These are phyloP conservation scores for Trametes sp. DNA, from an alignment of 1,284 basidiomycete genomes.

Conservation along the genomic window DNA sequence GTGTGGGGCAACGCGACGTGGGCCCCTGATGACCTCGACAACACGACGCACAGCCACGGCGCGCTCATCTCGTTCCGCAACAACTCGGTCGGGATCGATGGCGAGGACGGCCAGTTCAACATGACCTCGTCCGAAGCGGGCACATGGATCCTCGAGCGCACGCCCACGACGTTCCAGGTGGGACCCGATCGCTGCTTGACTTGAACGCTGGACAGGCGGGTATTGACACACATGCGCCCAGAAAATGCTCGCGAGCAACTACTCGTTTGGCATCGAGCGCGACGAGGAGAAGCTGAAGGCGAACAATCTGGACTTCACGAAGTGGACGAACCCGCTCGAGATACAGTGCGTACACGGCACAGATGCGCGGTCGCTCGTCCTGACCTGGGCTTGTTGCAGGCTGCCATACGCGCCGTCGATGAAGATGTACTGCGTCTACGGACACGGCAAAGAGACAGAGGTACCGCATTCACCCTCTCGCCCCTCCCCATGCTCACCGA, in stretches of 20 bases:
- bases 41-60: constrained; percentile 77
- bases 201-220: background rate
- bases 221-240: constrained; percentile 43
- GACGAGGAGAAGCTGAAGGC: constrained; percentile 68
- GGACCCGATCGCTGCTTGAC: constrained; percentile 20
- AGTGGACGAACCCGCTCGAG: constrained; percentile 98
- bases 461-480: constrained; percentile 44
- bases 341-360: constrained; percentile 59
- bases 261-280: constrained; percentile 92
- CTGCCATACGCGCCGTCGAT: constrained; percentile 92
- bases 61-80: constrained; percentile 85
- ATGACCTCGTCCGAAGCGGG: constrained; percentile 84
- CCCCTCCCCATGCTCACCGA: too few species aligned
- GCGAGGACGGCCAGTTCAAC: constrained; percentile 56
- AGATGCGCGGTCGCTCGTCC: background rate
- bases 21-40: constrained; percentile 82
- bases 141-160: constrained; percentile 86
- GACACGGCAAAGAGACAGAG: constrained; percentile 97
- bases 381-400: constrained; percentile 46
- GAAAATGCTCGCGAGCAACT: constrained; percentile 92
- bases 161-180: constrained; percentile 85
- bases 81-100: constrained; percentile 31
- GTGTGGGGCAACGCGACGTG: constrained; percentile 86
- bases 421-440: constrained; percentile 95
- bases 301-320: constrained; percentile 77